phyloP scores from a whole-genome alignment of 2,329 filamentous ascomycete genomes.

The Dothistroma pini region DNA sequence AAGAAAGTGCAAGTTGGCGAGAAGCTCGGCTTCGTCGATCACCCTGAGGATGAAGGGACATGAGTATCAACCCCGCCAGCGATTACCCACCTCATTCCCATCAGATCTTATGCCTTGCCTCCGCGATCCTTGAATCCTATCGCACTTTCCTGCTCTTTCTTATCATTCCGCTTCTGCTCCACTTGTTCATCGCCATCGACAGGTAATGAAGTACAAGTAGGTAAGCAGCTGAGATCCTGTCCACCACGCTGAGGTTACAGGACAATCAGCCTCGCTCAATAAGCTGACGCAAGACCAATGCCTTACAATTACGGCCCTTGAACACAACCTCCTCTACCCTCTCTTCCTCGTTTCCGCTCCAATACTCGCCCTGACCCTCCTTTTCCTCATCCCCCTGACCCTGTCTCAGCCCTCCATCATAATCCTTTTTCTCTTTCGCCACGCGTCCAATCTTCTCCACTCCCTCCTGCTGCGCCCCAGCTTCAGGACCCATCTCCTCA shows the following conservation, averaged over 20 bases:
- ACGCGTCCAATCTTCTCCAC: too few species aligned
- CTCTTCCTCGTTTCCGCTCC: not conserved
- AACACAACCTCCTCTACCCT: not conserved
- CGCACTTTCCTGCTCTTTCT: too few species aligned
- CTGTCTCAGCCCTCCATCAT: too few species aligned
- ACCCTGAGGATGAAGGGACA: not conserved
- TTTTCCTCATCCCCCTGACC: not conserved
- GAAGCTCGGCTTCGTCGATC: constrained; percentile 69
- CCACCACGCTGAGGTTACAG: not conserved
- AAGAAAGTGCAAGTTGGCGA: constrained; percentile 87
- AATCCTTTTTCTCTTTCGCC: too few species aligned
- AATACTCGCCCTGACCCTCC: not conserved
- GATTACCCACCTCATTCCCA: not conserved
- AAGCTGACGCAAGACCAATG: not conserved
- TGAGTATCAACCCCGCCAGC: not conserved
- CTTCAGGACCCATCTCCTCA: too few species aligned
- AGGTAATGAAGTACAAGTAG: too few species aligned
- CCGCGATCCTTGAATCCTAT: not conserved
- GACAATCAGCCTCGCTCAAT: not conserved
- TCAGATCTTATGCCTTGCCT: not conserved
- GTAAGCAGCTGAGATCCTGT: not conserved
- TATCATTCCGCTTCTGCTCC: too few species aligned
- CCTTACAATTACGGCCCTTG: not conserved
- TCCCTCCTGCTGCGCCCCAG: too few species aligned
- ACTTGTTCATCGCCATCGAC: too few species aligned